Base-by-base conservation (phyloP, 306 rosid genomes). In the Benincasa hispida region DNA sequence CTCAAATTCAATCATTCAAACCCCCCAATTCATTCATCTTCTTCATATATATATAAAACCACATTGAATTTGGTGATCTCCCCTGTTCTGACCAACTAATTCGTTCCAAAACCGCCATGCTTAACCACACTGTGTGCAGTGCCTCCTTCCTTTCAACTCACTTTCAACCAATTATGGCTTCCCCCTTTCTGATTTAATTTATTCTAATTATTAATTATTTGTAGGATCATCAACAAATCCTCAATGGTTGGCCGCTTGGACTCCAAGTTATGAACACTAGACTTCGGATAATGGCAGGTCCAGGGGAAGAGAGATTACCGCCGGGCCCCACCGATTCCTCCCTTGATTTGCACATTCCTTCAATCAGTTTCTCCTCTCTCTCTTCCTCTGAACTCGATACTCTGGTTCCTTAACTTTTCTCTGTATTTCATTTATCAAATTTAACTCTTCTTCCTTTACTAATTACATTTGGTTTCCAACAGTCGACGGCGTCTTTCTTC, bases 321-420 rank as follows among this genome's bases (percentile, higher is more conserved):
- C n/a, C n/a, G n/a, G n/a, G n/a, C 0, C 5, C 51, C 4, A 0
- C 51, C 51, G 1, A 42, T 30, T 87, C 79, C 57, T 79, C 76
- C 83, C 69, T 81, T 60, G 9, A 19, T 34, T 25, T 76, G 75
- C 89, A 78, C 77, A 12, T 80, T 11, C 88, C 89, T 65, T 89
- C 93, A 17, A 67, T 78, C 35, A 93, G 95, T 84, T 85, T 89
- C 88, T 88, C 98, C 61, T 91, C 96, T 55, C 81, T 89, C 57
- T 89, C 90, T 59, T 91, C 98, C 85, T 91, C 98, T 76, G 87
- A 84, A 82, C 95, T 93, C 24, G 96, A 91, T 68, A 93, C 96
- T 15, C 87, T 86, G 98, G 98, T 93, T 25, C 3, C 30, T 39
- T 3, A 65, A 68, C 10, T 13, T 14, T 21, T 32, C 24, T 63